A percentile compares a stretch with the other conserved stretches of the same genome.
Conservation (phyloP, 2,329 filamentous ascomycete species). For the Diplodia intermedia region DNA sequence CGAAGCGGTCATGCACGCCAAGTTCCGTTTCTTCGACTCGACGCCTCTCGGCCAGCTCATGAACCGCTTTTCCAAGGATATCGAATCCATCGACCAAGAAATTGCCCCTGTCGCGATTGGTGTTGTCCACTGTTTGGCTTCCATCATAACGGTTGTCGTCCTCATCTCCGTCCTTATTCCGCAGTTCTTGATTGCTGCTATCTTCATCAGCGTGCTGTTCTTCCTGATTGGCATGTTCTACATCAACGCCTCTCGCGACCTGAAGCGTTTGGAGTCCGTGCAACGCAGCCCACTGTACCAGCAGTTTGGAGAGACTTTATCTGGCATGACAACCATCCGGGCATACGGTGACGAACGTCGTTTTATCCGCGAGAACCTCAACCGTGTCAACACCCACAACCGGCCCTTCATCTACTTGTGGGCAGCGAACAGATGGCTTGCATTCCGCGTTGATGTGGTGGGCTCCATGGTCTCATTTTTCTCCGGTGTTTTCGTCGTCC, state of each 20-base stretch:
- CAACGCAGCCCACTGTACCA: slow-evolving; percentile 95
- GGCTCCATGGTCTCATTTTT: slow-evolving; percentile 94
- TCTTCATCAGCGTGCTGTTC: slow-evolving; percentile 85
- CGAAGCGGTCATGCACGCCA: slow-evolving; percentile 79
- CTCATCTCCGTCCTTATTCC: slow-evolving; percentile 90
- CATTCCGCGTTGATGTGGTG: slow-evolving; percentile 87
- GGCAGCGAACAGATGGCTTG: slow-evolving; percentile 96
- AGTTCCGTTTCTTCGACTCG: slow-evolving; percentile 97
- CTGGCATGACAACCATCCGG: slow-evolving; percentile 93
- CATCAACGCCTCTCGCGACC: slow-evolving; percentile 87
- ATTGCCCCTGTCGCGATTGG: slow-evolving; percentile 90
- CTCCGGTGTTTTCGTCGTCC: slow-evolving; percentile 86
- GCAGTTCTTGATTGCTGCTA: slow-evolving; percentile 82
- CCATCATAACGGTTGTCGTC: slow-evolving; percentile 82
- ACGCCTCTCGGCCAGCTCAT: slow-evolving; percentile 95
- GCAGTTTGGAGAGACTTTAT: slow-evolving; percentile 95
- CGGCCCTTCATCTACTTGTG: slow-evolving; percentile 95
- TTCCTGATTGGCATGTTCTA: slow-evolving; percentile 86
- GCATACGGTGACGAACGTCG: slow-evolving; percentile 93
- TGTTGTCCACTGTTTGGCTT: slow-evolving; percentile 69
- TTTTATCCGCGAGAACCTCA: slow-evolving; percentile 90
- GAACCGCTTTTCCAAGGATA: slow-evolving; percentile 98
- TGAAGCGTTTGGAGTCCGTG: slow-evolving; percentile 93
- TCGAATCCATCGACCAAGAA: slow-evolving; percentile 94
- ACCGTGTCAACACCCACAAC: slow-evolving; percentile 86